These are phyloP conservation scores for Geranium rotundifolium DNA, from an alignment of 345 rosid species.

Conservation along the genomic window DNA sequence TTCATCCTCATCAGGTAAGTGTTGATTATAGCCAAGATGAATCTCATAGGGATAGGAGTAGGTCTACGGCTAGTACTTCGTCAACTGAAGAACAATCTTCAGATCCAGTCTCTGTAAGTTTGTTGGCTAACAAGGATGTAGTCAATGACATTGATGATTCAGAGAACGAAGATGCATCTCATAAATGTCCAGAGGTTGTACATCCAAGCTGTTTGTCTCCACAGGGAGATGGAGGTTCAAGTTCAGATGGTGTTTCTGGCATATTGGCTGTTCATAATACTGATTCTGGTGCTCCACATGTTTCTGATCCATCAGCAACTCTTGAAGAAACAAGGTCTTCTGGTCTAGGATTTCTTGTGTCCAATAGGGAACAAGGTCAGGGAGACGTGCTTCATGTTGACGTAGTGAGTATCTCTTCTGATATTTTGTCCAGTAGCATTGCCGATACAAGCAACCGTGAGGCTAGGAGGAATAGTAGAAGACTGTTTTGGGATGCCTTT, in stretches of 20 bases:
- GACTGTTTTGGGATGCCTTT: constrained; percentile 52
- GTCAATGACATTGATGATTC: constrained; percentile 32
- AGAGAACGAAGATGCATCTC: constrained; percentile 25
- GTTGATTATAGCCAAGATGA: constrained; percentile 23
- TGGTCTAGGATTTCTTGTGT: constrained; percentile 37
- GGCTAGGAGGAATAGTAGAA: constrained; percentile 36
- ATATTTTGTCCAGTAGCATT: constrained; percentile 24
- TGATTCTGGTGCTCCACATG: constrained; percentile 18
- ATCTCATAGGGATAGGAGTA: constrained; percentile 28
- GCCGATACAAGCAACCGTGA: constrained; percentile 30
- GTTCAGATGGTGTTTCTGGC: constrained; percentile 12
- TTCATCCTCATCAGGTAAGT: constrained; percentile 33
- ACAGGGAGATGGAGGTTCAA: constrained; percentile 20
- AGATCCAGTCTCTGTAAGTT: constrained; percentile 29
- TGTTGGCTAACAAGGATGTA: constrained; percentile 36
- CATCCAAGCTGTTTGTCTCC: constrained; percentile 24
- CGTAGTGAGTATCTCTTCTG: constrained; percentile 45
- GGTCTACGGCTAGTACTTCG: constrained; percentile 33
- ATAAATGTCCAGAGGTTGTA: constrained; percentile 15
- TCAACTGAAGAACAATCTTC: constrained; percentile 36
- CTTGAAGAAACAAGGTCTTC: constrained; percentile 26
- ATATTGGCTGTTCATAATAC: constrained; percentile 7
- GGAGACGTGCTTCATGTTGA: constrained; percentile 38
- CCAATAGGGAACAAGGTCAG: constrained; percentile 29
- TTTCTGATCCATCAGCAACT: constrained; percentile 24